A percentile compares a stretch with the other conserved stretches of the same genome.
phyloP scores from a whole-genome alignment of 1,139 yeast species.

The Debaryomycetaceae sp. region DNA sequence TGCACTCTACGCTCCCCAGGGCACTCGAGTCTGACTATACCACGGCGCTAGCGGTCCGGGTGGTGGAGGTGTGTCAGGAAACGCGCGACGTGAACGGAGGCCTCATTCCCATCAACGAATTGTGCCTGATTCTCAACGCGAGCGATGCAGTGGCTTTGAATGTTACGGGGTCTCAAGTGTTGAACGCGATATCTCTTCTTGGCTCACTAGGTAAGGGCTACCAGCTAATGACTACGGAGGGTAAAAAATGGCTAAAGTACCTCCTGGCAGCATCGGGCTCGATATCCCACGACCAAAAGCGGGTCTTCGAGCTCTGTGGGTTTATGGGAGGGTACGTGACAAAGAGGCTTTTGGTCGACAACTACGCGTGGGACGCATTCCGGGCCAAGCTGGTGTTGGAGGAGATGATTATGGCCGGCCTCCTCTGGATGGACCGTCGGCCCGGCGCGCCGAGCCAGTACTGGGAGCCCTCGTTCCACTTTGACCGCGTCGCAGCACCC shows the following conservation, averaged over 20 bases:
- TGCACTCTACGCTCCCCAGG: conserved; percentile 2
- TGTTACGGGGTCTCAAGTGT: conserved; percentile 36
- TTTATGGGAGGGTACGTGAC: conserved; percentile 58
- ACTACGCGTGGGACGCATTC: conserved; percentile 57
- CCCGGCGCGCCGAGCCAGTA: conserved; percentile 45
- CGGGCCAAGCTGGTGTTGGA: conserved; percentile 57
- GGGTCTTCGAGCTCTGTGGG: conserved; percentile 64
- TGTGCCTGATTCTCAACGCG: conserved; percentile 20
- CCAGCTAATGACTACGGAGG: conserved; percentile 21
- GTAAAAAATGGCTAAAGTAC: conserved; percentile 31
- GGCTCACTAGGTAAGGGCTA: conserved; percentile 27
- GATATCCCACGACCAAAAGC: conserved; percentile 49
- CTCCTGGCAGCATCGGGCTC: conserved; percentile 20
- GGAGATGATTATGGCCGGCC: conserved; percentile 72
- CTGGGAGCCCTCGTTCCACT: conserved; percentile 44
- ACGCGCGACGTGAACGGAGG: conserved; percentile 76
- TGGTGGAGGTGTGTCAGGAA: conserved; percentile 64
- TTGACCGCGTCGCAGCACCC: background rate
- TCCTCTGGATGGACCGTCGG: conserved; percentile 65
- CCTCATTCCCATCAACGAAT: conserved; percentile 52
- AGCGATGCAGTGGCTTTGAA: conserved; percentile 21
- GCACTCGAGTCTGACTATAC: conserved; percentile 27
- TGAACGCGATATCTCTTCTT: conserved; percentile 42
- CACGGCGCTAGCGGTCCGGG: conserved; percentile 56
- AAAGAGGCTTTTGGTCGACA: conserved; percentile 50